phyloP scores from a whole-genome alignment of 208 protist species.

The Endotrypanum monterogeii region DNA sequence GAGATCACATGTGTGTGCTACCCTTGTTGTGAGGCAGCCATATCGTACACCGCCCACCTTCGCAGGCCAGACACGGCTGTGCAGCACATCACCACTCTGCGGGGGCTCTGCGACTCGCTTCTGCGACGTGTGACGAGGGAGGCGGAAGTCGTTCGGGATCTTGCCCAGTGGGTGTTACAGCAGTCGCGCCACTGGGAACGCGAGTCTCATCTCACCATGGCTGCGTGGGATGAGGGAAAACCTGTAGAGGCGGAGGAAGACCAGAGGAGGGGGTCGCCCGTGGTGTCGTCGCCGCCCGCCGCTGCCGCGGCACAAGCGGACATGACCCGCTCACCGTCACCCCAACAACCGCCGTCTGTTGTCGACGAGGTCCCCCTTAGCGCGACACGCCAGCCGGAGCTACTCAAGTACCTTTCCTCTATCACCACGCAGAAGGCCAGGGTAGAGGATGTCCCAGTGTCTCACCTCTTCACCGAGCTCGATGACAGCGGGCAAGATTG shows the following conservation, averaged over 20 bases:
- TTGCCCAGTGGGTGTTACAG: constrained; percentile 65
- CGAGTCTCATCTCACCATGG: constrained; percentile 16
- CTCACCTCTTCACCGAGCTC: constrained; percentile 7
- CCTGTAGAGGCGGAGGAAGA: constrained; percentile 16
- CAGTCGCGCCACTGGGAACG: constrained; percentile 33
- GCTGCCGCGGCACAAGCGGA: background rate
- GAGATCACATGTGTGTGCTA: constrained; percentile 40
- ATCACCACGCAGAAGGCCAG: background rate
- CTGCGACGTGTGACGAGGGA: constrained; percentile 39
- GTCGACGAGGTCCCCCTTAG: constrained; percentile 35
- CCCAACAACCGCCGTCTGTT: constrained; percentile 14
- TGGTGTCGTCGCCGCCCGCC: constrained; percentile 2
- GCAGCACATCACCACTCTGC: constrained; percentile 37
- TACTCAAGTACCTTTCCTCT: constrained; percentile 2
- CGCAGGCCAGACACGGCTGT: constrained; percentile 6
- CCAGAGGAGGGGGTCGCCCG: background rate
- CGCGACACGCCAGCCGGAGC: constrained; percentile 25
- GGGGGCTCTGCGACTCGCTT: constrained; percentile 42
- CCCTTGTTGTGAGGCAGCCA: constrained; percentile 34
- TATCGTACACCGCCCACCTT: constrained; percentile 23
- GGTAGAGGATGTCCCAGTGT: background rate
- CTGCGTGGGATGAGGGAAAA: background rate
- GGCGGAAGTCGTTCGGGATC: constrained; percentile 39
- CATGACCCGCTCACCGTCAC: constrained; percentile 16
- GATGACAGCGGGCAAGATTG: background rate